These are phyloP conservation scores for Lentinula lateritia DNA, from an alignment of 768 basidiomycete species.

Conservation along the genomic window DNA sequence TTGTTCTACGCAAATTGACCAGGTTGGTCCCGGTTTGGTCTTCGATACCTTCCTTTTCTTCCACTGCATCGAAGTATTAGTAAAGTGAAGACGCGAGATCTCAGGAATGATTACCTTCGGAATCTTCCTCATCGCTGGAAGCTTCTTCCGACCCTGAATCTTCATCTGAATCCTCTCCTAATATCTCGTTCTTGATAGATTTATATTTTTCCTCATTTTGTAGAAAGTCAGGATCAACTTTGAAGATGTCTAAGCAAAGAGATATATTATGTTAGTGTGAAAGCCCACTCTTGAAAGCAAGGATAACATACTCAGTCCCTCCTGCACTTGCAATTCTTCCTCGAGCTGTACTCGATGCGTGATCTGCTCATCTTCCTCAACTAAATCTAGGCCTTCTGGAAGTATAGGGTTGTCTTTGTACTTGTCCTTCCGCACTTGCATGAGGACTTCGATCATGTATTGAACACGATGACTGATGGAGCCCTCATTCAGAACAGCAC, in stretches of 20 bases:
- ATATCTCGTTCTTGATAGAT: slow-evolving; percentile 86
- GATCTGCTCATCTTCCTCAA: slow-evolving; percentile 97
- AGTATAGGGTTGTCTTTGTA: slow-evolving; percentile 98
- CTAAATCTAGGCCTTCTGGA: slow-evolving; percentile 91
- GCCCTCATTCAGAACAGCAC: slow-evolving; percentile 93
- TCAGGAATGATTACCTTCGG: slow-evolving; percentile 28
- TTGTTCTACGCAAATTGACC: slow-evolving; percentile 88
- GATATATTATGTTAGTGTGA: slow-evolving; percentile 3
- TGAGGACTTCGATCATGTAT: slow-evolving; percentile 99
- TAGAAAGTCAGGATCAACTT: slow-evolving; percentile 79
- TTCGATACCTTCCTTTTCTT: slow-evolving; percentile 84
- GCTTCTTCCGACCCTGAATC: slow-evolving; percentile 65
- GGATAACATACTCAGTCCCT: slow-evolving; percentile 75
- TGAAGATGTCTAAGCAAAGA: slow-evolving; percentile 76
- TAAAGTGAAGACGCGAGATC: background rate
- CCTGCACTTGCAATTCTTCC: slow-evolving; percentile 91
- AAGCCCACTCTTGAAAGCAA: background rate
- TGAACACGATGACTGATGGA: slow-evolving; percentile 93
- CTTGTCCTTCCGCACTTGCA: slow-evolving; percentile 98
- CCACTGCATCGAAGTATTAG: slow-evolving; percentile 33
- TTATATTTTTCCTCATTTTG: slow-evolving; percentile 95
- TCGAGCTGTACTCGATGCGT: slow-evolving; percentile 91
- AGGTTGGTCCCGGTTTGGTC: slow-evolving; percentile 94
- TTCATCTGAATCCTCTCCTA: slow-evolving; percentile 81
- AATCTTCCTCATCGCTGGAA: slow-evolving; percentile 58